Conservation (phyloP, 202 grass and related monocot genomes). For the Zizania palustris region DNA sequence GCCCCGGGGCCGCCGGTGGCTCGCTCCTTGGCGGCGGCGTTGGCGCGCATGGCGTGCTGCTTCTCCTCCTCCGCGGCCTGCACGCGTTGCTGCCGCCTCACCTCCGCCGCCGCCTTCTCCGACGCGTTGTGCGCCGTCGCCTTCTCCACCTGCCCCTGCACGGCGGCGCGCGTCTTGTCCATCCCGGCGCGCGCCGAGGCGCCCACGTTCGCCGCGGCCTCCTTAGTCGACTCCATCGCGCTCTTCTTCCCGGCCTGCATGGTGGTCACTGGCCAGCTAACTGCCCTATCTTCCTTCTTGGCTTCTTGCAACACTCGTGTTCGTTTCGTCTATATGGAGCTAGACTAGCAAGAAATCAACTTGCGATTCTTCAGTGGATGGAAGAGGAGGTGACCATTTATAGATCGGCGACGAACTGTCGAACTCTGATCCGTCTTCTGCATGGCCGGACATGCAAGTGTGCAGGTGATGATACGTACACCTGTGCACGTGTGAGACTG, state of each 20-base stretch:
- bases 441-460: neutral
- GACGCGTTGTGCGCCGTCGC: slow-evolving; percentile 47
- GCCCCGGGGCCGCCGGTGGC: neutral
- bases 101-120: slow-evolving; percentile 55
- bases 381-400: neutral
- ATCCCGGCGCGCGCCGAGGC: slow-evolving; percentile 63
- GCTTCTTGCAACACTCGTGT: no score
- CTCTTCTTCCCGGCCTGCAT: slow-evolving; percentile 60
- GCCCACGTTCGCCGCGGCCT: slow-evolving; percentile 60
- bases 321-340: neutral
- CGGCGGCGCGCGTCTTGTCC: slow-evolving; percentile 64
- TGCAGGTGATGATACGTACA: neutral
- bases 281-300: no score
- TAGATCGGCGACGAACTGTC: neutral
- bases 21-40: slow-evolving; percentile 54
- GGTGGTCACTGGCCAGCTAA: no score
- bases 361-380: neutral
- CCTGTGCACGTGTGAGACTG: neutral
- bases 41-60: slow-evolving; percentile 41
- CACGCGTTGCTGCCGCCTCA: slow-evolving; percentile 49
- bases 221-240: slow-evolving; percentile 55
- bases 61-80: slow-evolving; percentile 54
- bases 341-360: neutral
- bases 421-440: neutral
- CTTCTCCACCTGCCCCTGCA: slow-evolving; percentile 68